phyloP scores from a whole-genome alignment of 257 asterid species.

The Solanum sejunctum region DNA sequence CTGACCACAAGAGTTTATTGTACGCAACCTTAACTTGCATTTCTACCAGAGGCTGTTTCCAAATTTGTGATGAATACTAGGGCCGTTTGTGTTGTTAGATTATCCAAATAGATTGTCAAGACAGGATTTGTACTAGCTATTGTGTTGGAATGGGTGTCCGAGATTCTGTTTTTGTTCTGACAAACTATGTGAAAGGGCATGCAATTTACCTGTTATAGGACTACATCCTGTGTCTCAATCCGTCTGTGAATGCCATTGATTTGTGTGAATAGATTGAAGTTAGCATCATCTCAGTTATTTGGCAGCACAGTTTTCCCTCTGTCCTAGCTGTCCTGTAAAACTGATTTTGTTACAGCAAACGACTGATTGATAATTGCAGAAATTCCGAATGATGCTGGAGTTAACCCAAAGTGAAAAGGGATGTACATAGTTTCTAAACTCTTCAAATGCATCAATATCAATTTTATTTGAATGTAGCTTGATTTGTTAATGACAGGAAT shows the following conservation, averaged over 20 bases:
- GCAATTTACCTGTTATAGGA: not conserved
- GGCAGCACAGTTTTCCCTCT: not conserved
- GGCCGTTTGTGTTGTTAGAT: not conserved
- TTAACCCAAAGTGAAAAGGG: not conserved
- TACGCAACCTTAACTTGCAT: too few relatives aligned
- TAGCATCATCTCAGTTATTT: not conserved
- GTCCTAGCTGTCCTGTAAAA: not conserved
- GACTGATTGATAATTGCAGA: not conserved
- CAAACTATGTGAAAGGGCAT: not conserved
- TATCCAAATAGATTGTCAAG: not conserved
- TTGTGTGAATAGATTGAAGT: not conserved
- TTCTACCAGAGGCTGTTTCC: too few relatives aligned
- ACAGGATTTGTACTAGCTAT: not conserved
- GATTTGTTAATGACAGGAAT: conserved; percentile 15
- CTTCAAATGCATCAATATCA: not conserved
- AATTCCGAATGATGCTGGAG: not conserved
- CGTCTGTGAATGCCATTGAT: not conserved
- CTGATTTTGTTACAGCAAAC: not conserved
- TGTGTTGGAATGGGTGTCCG: not conserved
- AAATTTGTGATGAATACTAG: not conserved
- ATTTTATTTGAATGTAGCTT: not conserved
- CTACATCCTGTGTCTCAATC: not conserved
- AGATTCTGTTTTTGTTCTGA: not conserved
- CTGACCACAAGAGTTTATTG: too few relatives aligned
- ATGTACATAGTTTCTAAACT: not conserved